Conservation (phyloP, 257 asterid species). For the Fraxinus quadrangulata region DNA sequence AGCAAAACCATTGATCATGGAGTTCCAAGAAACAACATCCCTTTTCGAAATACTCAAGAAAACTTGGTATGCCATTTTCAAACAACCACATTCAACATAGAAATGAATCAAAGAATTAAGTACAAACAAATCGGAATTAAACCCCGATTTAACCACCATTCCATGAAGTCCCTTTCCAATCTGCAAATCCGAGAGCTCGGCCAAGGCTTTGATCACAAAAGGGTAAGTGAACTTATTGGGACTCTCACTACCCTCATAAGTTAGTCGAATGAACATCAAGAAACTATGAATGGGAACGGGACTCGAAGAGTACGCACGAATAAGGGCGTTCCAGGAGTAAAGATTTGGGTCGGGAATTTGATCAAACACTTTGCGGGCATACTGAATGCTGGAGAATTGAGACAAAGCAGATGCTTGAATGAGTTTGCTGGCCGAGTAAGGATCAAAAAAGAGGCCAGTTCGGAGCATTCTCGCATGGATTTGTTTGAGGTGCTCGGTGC, state of each 20-base stretch:
- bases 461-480: slow-evolving; percentile 82
- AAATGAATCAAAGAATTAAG: slow-evolving; percentile 64
- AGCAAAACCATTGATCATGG: slow-evolving; percentile 69
- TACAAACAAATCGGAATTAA: slow-evolving; percentile 56
- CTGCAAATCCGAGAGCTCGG: slow-evolving; percentile 44
- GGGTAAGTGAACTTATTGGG: slow-evolving; percentile 81
- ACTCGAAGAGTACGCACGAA: slow-evolving; percentile 63
- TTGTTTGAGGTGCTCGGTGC: slow-evolving; percentile 54
- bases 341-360: slow-evolving; percentile 76
- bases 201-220: slow-evolving; percentile 71
- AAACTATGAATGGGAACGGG: slow-evolving; percentile 41
- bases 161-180: slow-evolving; percentile 74
- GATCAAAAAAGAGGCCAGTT: slow-evolving; percentile 60
- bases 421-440: slow-evolving; percentile 74
- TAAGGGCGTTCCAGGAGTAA: slow-evolving; percentile 70
- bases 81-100: slow-evolving; percentile 60
- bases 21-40: slow-evolving; percentile 87
- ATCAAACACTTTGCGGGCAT: slow-evolving; percentile 74
- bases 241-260: slow-evolving; percentile 40
- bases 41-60: slow-evolving; percentile 53
- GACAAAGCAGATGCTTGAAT: slow-evolving; percentile 53
- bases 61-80: slow-evolving; percentile 54
- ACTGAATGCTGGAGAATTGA: slow-evolving; percentile 52
- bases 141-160: slow-evolving; percentile 62
- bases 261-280: slow-evolving; percentile 45